Percentiles rank a stretch among this genome's conserved stretches.
Evolutionary conservation across 176 grass and related monocot species (phyloP).

Genomic region (Triticum aestivum): DNA sequence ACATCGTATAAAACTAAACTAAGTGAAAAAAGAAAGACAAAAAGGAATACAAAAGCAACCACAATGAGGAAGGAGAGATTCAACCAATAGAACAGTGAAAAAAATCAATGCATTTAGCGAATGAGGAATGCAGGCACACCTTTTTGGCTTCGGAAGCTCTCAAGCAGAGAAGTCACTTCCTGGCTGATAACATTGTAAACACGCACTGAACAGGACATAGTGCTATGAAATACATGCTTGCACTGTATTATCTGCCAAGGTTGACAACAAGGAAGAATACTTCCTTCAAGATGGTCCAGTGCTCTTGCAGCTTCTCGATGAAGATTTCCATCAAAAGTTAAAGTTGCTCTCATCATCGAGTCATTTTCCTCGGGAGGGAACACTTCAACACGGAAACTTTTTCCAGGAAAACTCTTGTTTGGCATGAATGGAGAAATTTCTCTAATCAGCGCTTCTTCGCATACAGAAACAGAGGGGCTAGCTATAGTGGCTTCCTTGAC

Average conservation of each 20-base stretch:
- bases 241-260: constrained; percentile 90
- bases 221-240: constrained; percentile 84
- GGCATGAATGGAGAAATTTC: constrained; percentile 75
- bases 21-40: neutral
- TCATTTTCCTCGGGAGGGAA: constrained; percentile 57
- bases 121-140: constrained; percentile 43
- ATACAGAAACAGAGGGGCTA: constrained; percentile 34
- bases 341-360: constrained; percentile 55
- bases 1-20: constrained; percentile 19
- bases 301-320: constrained; percentile 84
- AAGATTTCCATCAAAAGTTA: constrained; percentile 78
- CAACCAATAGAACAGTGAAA: constrained; percentile 2
- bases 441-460: constrained; percentile 61
- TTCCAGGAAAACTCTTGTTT: constrained; percentile 60
- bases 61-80: neutral
- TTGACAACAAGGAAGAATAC: constrained; percentile 55
- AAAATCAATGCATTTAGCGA: constrained; percentile 10
- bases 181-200: constrained; percentile 68
- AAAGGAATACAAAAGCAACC: neutral
- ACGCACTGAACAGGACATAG: constrained; percentile 54
- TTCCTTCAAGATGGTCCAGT: constrained; percentile 76
- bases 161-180: constrained; percentile 52
- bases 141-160: constrained; percentile 54
- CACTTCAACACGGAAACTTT: constrained; percentile 73
- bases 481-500: constrained; percentile 31